These are phyloP conservation scores for Podospora anserina DNA, from an alignment of 495 filamentous ascomycete genomes.

Conservation along the genomic window DNA sequence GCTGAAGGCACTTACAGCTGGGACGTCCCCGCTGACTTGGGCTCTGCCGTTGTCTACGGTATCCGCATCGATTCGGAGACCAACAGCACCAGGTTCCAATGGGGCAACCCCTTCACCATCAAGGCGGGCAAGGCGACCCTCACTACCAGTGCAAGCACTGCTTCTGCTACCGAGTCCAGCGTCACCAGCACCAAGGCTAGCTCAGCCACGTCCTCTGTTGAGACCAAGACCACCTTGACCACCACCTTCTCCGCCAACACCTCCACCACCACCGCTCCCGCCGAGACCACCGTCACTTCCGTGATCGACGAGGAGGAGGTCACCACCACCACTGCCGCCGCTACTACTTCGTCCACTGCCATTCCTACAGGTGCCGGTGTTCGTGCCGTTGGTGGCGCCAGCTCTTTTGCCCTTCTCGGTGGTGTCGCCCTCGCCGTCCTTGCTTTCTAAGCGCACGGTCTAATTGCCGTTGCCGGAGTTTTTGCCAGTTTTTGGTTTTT, in stretches of 20 bases:
- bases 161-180: constrained; percentile 17
- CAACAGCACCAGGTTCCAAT: constrained; percentile 45
- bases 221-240: constrained; percentile 12
- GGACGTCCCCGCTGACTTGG: constrained; percentile 39
- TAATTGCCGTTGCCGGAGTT: not conserved
- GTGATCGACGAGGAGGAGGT: not conserved
- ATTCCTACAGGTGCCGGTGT: constrained; percentile 16
- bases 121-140: constrained; percentile 23
- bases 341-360: constrained; percentile 16
- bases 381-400: constrained; percentile 34
- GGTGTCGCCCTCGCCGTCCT: constrained; percentile 42
- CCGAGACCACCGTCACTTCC: constrained; percentile 16
- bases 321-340: constrained; percentile 11
- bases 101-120: constrained; percentile 50
- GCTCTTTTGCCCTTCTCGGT: constrained; percentile 39
- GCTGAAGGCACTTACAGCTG: constrained; percentile 34
- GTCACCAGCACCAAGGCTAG: constrained; percentile 17
- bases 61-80: constrained; percentile 40
- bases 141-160: constrained; percentile 4
- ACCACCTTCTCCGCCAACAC: constrained; percentile 9
- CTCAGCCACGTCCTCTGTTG: constrained; percentile 16
- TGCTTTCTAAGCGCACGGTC: constrained; percentile 35
- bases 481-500: not conserved
- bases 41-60: constrained; percentile 41
- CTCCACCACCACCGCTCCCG: constrained; percentile 15